Evolutionary conservation across 495 filamentous ascomycete species (phyloP), one percentile per base, ranked within the genome.

Genomic region (Aspergillus nidulans): DNA sequence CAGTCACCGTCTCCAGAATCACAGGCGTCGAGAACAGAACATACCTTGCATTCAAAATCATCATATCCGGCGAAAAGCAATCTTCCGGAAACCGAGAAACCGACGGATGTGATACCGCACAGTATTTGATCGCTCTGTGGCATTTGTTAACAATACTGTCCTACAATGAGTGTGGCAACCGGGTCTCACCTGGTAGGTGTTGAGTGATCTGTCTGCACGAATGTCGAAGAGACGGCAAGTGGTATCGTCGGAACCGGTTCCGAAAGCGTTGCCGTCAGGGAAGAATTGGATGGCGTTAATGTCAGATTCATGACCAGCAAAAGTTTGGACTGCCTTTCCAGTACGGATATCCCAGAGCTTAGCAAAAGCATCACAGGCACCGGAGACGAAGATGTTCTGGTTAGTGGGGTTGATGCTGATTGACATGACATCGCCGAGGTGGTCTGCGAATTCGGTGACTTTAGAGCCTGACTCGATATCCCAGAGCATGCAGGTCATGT

Each of bases 401-500:
- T 98, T 97, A 47, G 95, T 96, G 3, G 94, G 94, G 76, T 98
- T 97, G 77, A 98, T 90, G 81, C 95, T 97, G 71, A 98, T 89
- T 74, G 94, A 97, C 94, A 98, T 98, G 56, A 98, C 94, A 67
- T 98, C 94, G 69, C 94, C 94, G 21, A 98, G 79, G 67, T 98
- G 94, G 77, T 98, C 94, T 64, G 94, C 95, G 59, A 98, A 98
- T 72, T 98, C 94, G 62, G 91, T 96, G 13, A 96, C 89, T 79
- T 97, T 97, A 43, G 89, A 87, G 21, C 95, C 95, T 0, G 94
- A 92, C 70, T 98, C 94, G 47, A 98, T 90, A 80, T 98, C 94
- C 94, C 94, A 98, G 63, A 97, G 87, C 89, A 97, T 97, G 77
- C 94, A 98, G 45, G 94, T 98, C 95, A 98, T 98, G 66, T 98